Percentiles rank a stretch among this genome's conserved stretches.
phyloP scores from a whole-genome alignment of 345 rosid genomes.

The Barbarea vulgaris region DNA sequence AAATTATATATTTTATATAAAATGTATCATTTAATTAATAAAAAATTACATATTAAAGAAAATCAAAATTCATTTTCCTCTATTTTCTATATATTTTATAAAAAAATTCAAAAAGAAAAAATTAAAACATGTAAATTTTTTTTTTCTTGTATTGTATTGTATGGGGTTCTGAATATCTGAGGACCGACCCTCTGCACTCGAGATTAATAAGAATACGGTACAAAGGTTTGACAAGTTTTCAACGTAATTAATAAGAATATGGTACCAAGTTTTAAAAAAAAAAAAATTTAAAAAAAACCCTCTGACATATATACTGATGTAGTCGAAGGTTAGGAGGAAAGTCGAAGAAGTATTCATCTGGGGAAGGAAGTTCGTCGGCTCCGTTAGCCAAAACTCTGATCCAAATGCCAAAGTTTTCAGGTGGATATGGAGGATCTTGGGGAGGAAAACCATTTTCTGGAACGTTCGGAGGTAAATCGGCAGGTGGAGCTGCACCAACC shows the following conservation, averaged over 20 bases:
- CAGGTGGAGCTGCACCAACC: background rate
- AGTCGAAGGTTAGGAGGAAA: conserved; percentile 22
- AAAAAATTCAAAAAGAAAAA: no score
- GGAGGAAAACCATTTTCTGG: conserved; percentile 27
- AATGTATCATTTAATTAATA: no score
- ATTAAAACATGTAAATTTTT: no score
- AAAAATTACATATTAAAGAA: no score
- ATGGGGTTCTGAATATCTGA: no score
- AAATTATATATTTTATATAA: no score
- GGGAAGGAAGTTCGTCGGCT: background rate
- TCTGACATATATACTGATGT: conserved; percentile 1
- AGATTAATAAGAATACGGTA: no score
- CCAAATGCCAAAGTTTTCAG: conserved; percentile 9
- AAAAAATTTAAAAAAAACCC: background rate
- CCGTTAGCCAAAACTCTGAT: background rate
- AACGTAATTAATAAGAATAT: background rate
- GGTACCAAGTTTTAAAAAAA: background rate
- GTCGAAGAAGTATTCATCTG: background rate
- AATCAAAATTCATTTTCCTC: no score
- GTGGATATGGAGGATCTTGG: conserved; percentile 22
- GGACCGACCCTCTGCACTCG: no score
- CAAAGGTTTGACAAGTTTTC: background rate
- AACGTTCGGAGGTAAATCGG: conserved; percentile 9
- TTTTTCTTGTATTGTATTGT: no score
- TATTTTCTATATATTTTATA: no score